Evolutionary conservation across 1,284 basidiomycete genomes (phyloP).

Genomic region (Pterulicium gracile): DNA sequence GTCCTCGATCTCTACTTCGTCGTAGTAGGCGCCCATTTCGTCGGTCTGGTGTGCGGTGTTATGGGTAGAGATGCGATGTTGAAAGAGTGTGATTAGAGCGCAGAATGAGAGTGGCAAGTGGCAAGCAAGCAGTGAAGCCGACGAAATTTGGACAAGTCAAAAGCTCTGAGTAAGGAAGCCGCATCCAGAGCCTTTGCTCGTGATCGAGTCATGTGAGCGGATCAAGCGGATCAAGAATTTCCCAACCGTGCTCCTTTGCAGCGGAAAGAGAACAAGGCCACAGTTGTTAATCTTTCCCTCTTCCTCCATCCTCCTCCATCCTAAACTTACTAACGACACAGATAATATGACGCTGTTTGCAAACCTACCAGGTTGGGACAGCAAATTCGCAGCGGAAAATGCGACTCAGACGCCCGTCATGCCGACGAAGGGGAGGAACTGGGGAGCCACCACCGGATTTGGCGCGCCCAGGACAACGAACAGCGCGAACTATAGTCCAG

Average conservation of each 20-base stretch:
- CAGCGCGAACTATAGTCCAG: neutral
- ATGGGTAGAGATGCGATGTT: neutral
- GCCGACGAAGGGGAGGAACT: neutral
- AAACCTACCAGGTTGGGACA: neutral
- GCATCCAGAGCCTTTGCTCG: neutral
- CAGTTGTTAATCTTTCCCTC: neutral
- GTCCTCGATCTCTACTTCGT: slow-evolving; percentile 93
- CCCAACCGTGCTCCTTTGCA: neutral
- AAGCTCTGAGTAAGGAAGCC: neutral
- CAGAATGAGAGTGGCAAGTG: neutral
- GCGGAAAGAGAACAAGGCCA: neutral
- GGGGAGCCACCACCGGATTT: neutral
- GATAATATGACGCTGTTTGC: neutral
- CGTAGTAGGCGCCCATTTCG: slow-evolving; percentile 76
- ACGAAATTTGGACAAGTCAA: no score
- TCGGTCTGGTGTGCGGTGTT: neutral
- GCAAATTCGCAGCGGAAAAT: neutral
- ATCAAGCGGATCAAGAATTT: neutral
- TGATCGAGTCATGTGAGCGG: neutral
- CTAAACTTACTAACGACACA: neutral
- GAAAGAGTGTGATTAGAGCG: neutral
- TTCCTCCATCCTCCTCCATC: neutral
- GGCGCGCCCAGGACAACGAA: neutral
- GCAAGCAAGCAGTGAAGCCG: neutral
- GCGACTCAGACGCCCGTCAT: neutral